phyloP scores from a whole-genome alignment of 1,139 yeast genomes.

The Candida sanyaensis region DNA sequence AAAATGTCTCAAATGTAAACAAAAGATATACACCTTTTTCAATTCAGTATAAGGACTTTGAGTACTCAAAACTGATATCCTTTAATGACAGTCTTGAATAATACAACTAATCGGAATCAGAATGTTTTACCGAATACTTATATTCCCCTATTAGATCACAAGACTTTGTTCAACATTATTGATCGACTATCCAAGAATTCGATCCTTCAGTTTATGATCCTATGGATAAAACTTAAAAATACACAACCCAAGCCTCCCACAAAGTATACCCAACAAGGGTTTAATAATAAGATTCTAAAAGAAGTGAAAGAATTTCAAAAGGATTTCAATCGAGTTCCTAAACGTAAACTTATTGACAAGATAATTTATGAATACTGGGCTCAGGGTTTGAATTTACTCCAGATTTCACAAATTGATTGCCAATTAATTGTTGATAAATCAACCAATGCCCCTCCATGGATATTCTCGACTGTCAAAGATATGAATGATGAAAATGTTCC shows the following conservation, averaged over 20 bases:
- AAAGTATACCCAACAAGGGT: constrained; percentile 24
- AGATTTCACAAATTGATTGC: constrained; percentile 72
- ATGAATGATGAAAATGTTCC: constrained; percentile 33
- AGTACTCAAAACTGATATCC: no score
- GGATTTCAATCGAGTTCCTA: constrained; percentile 26
- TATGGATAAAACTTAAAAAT: constrained; percentile 39
- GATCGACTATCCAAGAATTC: constrained; percentile 36
- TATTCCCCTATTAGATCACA: constrained; percentile 33
- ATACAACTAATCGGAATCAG: constrained; percentile 14
- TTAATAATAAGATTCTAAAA: constrained; percentile 24
- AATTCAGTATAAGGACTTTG: no score
- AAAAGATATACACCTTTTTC: background rate
- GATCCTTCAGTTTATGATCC: constrained; percentile 30
- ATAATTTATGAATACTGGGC: constrained; percentile 61
- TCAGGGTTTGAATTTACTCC: constrained; percentile 64
- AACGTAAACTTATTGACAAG: constrained; percentile 49
- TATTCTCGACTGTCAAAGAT: constrained; percentile 54
- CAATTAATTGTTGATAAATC: constrained; percentile 56
- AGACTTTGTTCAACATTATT: constrained; percentile 24
- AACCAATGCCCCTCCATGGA: constrained; percentile 51
- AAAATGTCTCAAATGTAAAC: background rate
- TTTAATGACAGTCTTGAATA: constrained; percentile 10
- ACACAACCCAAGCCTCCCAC: constrained; percentile 37
- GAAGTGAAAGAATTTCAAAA: constrained; percentile 19
- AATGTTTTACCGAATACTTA: constrained; percentile 40